These are phyloP conservation scores for Zychaea mexicana DNA, from an alignment of 371 early-diverging fungal genomes.

Conservation along the genomic window DNA sequence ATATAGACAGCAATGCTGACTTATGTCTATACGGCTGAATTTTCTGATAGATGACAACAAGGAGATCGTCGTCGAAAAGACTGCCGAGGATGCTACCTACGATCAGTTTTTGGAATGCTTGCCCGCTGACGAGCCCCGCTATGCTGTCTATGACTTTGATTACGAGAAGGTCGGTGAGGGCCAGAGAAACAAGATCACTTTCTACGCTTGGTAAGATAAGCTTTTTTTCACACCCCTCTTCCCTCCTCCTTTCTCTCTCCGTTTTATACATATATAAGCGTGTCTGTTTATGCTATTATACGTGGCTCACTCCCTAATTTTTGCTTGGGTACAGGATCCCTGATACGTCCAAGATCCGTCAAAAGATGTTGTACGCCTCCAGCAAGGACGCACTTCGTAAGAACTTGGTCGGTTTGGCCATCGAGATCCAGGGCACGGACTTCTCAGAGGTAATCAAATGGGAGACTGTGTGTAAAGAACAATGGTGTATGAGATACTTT, in stretches of 20 bases:
- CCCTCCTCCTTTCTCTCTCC: background rate
- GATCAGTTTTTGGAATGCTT: constrained; percentile 67
- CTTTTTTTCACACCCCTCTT: too few species aligned
- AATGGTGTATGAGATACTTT: background rate
- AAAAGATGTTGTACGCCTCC: constrained; percentile 94
- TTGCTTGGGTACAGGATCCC: constrained; percentile 69
- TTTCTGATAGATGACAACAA: constrained; percentile 43
- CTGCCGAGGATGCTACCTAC: constrained; percentile 54
- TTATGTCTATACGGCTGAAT: background rate
- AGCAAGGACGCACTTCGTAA: constrained; percentile 84
- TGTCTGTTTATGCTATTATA: background rate
- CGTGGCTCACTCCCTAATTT: background rate
- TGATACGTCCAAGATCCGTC: constrained; percentile 73
- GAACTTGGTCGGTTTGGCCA: constrained; percentile 72
- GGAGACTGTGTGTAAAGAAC: background rate
- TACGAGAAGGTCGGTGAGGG: constrained; percentile 71
- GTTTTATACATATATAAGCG: background rate
- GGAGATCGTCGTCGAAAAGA: constrained; percentile 73
- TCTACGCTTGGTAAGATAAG: constrained; percentile 53
- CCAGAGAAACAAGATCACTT: constrained; percentile 69
- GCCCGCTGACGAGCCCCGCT: constrained; percentile 76
- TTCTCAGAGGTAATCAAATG: constrained; percentile 51
- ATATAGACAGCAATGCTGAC: too few species aligned
- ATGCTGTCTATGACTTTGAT: constrained; percentile 85
- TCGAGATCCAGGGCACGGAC: constrained; percentile 89